These are phyloP conservation scores for Suillus decipiens DNA, from an alignment of 768 basidiomycete species.

Conservation along the genomic window DNA sequence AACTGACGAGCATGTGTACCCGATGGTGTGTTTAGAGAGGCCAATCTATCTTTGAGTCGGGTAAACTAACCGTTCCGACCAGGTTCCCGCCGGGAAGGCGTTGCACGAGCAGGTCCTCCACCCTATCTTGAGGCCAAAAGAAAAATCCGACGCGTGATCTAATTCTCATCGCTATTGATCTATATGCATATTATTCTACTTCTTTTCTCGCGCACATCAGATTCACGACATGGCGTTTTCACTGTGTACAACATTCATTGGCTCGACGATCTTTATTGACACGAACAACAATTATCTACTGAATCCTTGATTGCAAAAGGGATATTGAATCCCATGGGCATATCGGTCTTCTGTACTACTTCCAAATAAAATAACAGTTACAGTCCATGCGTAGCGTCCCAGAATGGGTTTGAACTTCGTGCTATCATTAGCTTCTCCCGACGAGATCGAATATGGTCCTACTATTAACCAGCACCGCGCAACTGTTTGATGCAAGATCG, in stretches of 20 bases:
- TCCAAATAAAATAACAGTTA: neutral
- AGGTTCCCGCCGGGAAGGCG: conserved; percentile 93
- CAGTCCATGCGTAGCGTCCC: neutral
- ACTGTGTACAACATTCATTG: conserved; percentile 28
- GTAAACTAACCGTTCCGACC: conserved; percentile 12
- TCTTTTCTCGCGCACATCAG: conserved; percentile 12
- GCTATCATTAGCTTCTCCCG: neutral
- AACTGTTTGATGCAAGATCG: neutral
- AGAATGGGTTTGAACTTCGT: neutral
- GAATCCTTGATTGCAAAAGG: conserved; percentile 20
- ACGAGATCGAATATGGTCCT: neutral
- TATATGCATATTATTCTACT: neutral
- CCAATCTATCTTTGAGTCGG: neutral
- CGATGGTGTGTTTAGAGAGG: conserved; percentile 60
- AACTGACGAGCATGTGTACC: conserved; percentile 85
- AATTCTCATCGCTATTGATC: neutral
- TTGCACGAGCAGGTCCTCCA: conserved; percentile 90
- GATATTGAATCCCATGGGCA: conserved; percentile 21
- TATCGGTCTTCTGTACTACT: conserved; percentile 6
- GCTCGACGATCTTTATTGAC: neutral
- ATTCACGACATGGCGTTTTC: conserved; percentile 21
- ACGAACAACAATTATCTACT: conserved; percentile 2
- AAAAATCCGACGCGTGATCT: conserved; percentile 26
- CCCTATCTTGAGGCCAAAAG: conserved; percentile 44
- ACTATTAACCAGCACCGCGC: neutral